Conservation (phyloP, 2,329 filamentous ascomycete species). For the Arthrobotrys iridis region DNA sequence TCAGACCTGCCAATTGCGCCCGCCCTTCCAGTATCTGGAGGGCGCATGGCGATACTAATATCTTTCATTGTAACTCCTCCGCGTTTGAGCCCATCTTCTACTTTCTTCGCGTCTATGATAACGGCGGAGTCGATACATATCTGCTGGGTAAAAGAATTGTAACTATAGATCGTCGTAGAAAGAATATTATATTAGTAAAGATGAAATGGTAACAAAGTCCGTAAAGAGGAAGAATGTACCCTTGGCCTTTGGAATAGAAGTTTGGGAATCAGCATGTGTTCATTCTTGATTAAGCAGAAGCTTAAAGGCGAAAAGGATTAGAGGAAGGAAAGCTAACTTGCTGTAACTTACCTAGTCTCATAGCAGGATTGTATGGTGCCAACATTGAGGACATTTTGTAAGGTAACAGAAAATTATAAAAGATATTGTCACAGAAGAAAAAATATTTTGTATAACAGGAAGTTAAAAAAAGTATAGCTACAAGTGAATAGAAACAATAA, state of each 20-base stretch:
- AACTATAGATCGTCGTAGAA: conserved; percentile 55
- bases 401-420: conserved; percentile 8
- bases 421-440: not conserved
- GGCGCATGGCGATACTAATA: conserved; percentile 33
- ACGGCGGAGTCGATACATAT: conserved; percentile 62
- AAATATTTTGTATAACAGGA: not conserved
- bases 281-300: not conserved
- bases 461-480: not conserved
- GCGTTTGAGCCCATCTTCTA: conserved; percentile 27
- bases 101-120: conserved; percentile 56
- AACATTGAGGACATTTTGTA: conserved; percentile 59
- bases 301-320: not conserved
- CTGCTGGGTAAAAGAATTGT: conserved; percentile 63
- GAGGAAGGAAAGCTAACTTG: not conserved
- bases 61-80: conserved; percentile 45
- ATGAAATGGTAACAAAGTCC: not conserved
- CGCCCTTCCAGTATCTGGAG: conserved; percentile 35
- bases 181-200: not conserved
- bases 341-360: conserved; percentile 59
- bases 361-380: conserved; percentile 61
- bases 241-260: conserved; percentile 34
- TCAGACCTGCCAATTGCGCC: conserved; percentile 37
- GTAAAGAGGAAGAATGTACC: conserved; percentile 17
- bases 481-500: conserved; percentile 3
- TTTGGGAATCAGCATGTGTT: conserved; percentile 12